phyloP scores from a whole-genome alignment of 2,329 filamentous ascomycete genomes.

The Phaeomoniella chlamydospora region DNA sequence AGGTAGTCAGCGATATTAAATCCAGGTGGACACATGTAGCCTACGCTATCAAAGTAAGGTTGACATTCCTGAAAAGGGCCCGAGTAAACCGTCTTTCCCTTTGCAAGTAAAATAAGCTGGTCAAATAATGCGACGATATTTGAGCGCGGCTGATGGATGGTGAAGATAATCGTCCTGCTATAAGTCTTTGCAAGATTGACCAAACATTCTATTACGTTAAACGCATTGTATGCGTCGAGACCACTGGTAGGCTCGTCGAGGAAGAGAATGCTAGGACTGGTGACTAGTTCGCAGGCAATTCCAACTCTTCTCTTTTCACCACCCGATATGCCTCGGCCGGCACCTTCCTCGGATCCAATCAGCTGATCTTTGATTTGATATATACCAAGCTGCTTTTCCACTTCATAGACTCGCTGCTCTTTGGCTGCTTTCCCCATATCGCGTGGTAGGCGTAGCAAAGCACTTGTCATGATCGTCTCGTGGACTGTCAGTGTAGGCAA shows the following conservation, averaged over 20 bases:
- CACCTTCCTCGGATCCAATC: slow-evolving; percentile 91
- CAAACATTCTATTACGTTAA: slow-evolving; percentile 92
- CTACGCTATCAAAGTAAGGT: slow-evolving; percentile 79
- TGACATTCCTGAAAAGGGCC: slow-evolving; percentile 83
- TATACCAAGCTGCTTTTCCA: slow-evolving; percentile 92
- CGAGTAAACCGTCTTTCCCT: slow-evolving; percentile 83
- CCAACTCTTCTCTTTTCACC: slow-evolving; percentile 93
- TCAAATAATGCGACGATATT: slow-evolving; percentile 98
- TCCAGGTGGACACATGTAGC: slow-evolving; percentile 83
- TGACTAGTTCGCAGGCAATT: slow-evolving; percentile 95
- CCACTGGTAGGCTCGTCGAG: slow-evolving; percentile 95
- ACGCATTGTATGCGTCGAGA: slow-evolving; percentile 91
- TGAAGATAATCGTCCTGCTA: slow-evolving; percentile 94
- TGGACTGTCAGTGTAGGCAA: slow-evolving; percentile 91
- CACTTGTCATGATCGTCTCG: slow-evolving; percentile 92
- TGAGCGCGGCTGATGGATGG: slow-evolving; percentile 92
- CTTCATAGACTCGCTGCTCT: slow-evolving; percentile 78
- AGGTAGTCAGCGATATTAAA: slow-evolving; percentile 99
- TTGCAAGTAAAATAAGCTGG: slow-evolving; percentile 76
- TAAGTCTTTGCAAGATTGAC: slow-evolving; percentile 92
- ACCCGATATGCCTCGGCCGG: slow-evolving; percentile 86
- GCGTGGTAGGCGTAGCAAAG: slow-evolving; percentile 75
- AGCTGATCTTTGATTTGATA: slow-evolving; percentile 86
- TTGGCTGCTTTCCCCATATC: slow-evolving; percentile 84
- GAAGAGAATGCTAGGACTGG: slow-evolving; percentile 92